Evolutionary conservation across 805 yeast genomes (phyloP).

Genomic region (Candida boidinii): DNA sequence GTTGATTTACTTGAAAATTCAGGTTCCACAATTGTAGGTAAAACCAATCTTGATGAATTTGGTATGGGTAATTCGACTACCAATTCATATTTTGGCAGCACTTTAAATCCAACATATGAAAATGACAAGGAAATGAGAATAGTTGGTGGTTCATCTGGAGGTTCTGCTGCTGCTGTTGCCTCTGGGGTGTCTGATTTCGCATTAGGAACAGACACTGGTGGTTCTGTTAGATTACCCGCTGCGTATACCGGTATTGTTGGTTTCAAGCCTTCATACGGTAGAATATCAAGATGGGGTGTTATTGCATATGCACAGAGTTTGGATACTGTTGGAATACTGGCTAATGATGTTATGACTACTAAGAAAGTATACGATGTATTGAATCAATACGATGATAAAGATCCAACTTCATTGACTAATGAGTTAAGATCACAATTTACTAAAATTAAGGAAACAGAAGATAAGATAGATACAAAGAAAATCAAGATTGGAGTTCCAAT

Average conservation of each 20-base stretch:
- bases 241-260: constrained; percentile 79
- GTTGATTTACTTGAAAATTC: constrained; percentile 39
- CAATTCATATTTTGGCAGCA: constrained; percentile 47
- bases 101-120: constrained; percentile 39
- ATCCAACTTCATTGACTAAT: constrained; percentile 60
- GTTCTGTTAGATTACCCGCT: constrained; percentile 89
- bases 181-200: constrained; percentile 63
- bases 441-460: background rate
- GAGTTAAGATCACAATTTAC: constrained; percentile 22
- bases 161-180: constrained; percentile 89
- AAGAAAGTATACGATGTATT: constrained; percentile 44
- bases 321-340: constrained; percentile 86
- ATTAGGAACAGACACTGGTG: constrained; percentile 96
- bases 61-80: constrained; percentile 88
- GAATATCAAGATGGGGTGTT: constrained; percentile 88
- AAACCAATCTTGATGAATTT: constrained; percentile 91
- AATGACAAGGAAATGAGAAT: constrained; percentile 25
- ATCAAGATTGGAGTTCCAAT: constrained; percentile 63
- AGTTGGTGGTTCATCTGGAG: constrained; percentile 94
- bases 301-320: constrained; percentile 87
- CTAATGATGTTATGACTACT: constrained; percentile 38
- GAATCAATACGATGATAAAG: constrained; percentile 58
- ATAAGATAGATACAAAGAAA: constrained; percentile 5
- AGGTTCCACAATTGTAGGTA: constrained; percentile 59
- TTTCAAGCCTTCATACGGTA: constrained; percentile 90